phyloP scores from a whole-genome alignment of 257 asterid species.

The Verbena officinalis region DNA sequence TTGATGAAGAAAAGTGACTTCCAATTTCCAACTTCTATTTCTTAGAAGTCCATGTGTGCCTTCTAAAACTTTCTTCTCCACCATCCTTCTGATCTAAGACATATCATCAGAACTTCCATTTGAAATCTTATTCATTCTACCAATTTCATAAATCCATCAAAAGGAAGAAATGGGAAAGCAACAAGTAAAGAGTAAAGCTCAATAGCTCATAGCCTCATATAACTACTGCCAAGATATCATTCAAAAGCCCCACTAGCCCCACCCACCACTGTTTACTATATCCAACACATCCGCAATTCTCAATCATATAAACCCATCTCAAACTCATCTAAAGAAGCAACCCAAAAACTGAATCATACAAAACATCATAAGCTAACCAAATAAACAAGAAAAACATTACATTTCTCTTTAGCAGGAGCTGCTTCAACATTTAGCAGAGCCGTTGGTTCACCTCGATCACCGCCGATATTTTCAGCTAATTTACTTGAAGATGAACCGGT shows the following conservation, averaged over 20 bases:
- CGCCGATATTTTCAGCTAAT: slow-evolving; percentile 32
- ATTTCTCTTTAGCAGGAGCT: slow-evolving; percentile 38
- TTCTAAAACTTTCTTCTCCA: slow-evolving; percentile 2
- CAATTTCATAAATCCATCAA: slow-evolving; percentile 15
- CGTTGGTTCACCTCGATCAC: slow-evolving; percentile 32
- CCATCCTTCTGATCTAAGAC: neutral
- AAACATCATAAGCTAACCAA: slow-evolving; percentile 10
- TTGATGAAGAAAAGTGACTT: neutral
- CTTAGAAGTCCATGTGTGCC: neutral
- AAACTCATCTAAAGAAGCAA: slow-evolving; percentile 11
- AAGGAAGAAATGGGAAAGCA: neutral
- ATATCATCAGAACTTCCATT: neutral
- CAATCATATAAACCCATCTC: slow-evolving; percentile 10
- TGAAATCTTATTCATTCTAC: neutral
- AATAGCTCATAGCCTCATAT: too few relatives aligned
- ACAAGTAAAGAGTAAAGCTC: neutral
- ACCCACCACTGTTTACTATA: neutral
- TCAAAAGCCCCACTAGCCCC: slow-evolving; percentile 12
- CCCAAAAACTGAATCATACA: slow-evolving; percentile 6
- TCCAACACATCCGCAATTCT: slow-evolving; percentile 1
- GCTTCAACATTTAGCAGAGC: slow-evolving; percentile 25
- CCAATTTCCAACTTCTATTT: neutral
- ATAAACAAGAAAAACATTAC: slow-evolving; percentile 24
- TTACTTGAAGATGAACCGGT: slow-evolving; percentile 22
- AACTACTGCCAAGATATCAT: slow-evolving; percentile 16